Percentiles rank a stretch among this genome's conserved stretches.
Evolutionary conservation across 2,329 filamentous ascomycete genomes (phyloP).

Genomic region (Pseudopyricularia cyperi): DNA sequence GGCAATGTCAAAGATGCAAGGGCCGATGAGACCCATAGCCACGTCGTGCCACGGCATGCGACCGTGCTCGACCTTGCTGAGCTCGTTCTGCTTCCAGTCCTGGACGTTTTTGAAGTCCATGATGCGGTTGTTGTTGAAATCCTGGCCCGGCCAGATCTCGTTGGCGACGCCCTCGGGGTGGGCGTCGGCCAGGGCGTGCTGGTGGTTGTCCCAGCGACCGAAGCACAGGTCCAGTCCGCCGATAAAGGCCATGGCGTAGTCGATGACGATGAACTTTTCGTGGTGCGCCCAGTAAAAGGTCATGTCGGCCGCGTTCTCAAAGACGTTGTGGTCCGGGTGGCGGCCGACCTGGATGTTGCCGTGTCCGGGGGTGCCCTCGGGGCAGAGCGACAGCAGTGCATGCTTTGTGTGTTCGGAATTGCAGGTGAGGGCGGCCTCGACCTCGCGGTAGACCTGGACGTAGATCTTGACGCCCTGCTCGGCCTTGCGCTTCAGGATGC

Average conservation of each 20-base stretch:
- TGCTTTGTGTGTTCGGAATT: constrained; percentile 91
- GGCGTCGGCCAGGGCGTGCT: constrained; percentile 76
- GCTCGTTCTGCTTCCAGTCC: constrained; percentile 86
- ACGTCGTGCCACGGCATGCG: constrained; percentile 99
- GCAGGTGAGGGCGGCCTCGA: constrained; percentile 70
- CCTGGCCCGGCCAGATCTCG: constrained; percentile 88
- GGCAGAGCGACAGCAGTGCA: constrained; percentile 65
- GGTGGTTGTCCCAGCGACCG: constrained; percentile 80
- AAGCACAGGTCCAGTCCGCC: constrained; percentile 93
- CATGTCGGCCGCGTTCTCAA: constrained; percentile 91
- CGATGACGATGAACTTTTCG: constrained; percentile 93
- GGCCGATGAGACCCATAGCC: constrained; percentile 79
- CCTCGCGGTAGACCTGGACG: constrained; percentile 84
- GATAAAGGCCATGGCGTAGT: constrained; percentile 83
- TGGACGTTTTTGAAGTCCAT: constrained; percentile 89
- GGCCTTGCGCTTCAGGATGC: constrained; percentile 73
- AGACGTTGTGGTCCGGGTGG: constrained; percentile 88
- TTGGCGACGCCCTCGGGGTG: constrained; percentile 72
- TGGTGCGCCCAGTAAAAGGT: constrained; percentile 98
- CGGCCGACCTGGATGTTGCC: constrained; percentile 84
- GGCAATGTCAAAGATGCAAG: constrained; percentile 84
- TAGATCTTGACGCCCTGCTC: constrained; percentile 93
- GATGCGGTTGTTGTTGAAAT: constrained; percentile 95
- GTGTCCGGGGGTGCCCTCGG: constrained; percentile 66
- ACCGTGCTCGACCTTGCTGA: constrained; percentile 81